Conservation (phyloP, 257 asterid genomes). For the Parsonsia alboflavescens region DNA sequence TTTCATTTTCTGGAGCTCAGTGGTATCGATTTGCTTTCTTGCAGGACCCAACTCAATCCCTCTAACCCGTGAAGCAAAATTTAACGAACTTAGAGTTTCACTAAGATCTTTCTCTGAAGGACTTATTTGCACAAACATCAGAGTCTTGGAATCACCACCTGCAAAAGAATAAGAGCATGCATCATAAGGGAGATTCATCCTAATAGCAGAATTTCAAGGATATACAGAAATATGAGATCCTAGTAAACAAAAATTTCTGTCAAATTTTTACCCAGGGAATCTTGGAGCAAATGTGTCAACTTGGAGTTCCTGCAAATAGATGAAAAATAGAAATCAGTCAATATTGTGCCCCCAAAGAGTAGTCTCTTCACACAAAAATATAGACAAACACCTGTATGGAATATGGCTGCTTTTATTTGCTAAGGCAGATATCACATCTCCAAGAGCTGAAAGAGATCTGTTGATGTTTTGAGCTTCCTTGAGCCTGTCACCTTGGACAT, state of each 20-base stretch:
- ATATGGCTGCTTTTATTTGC: slow-evolving; percentile 96
- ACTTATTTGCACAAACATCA: slow-evolving; percentile 98
- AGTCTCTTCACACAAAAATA: neutral
- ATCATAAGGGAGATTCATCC: slow-evolving; percentile 12
- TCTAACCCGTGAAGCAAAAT: slow-evolving; percentile 88
- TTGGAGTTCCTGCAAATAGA: slow-evolving; percentile 65
- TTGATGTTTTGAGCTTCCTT: slow-evolving; percentile 99
- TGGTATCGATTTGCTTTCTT: slow-evolving; percentile 69
- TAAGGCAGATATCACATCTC: slow-evolving; percentile 91
- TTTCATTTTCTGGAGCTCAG: slow-evolving; percentile 75
- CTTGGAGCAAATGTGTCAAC: slow-evolving; percentile 92
- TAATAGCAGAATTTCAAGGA: neutral
- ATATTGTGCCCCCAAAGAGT: neutral
- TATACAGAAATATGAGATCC: slow-evolving; percentile 8
- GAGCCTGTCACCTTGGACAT: slow-evolving; percentile 92
- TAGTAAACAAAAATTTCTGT: neutral
- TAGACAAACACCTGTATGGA: slow-evolving; percentile 64
- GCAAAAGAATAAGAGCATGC: slow-evolving; percentile 13
- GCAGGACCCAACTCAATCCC: slow-evolving; percentile 88
- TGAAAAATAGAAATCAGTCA: neutral
- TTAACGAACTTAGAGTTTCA: slow-evolving; percentile 84
- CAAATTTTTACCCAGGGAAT: slow-evolving; percentile 62
- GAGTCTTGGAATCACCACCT: slow-evolving; percentile 95
- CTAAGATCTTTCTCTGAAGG: slow-evolving; percentile 88
- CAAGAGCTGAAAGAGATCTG: slow-evolving; percentile 96